Conservation (phyloP, 2,329 filamentous ascomycete species). For the Hymenoscyphus fraxineus region DNA sequence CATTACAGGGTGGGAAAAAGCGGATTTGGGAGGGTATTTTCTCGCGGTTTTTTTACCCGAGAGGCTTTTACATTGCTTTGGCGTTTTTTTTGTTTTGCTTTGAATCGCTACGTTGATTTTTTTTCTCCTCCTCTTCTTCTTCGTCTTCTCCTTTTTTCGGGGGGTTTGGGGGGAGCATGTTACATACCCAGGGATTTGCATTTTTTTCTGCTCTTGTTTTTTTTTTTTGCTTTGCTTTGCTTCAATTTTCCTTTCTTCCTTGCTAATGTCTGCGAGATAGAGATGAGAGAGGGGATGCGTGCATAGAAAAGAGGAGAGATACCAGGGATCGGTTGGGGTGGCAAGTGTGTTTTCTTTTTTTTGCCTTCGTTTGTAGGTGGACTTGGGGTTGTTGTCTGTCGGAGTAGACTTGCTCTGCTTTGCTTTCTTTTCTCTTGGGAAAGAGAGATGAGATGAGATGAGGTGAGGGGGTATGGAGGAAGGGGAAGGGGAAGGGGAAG, state of each 20-base stretch:
- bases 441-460: too few relatives aligned
- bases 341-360: background rate
- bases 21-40: background rate
- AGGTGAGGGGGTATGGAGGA: too few relatives aligned
- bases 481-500: too few relatives aligned
- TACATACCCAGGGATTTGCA: background rate
- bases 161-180: background rate
- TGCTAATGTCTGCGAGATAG: background rate
- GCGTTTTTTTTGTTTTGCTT: background rate
- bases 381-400: too few relatives aligned
- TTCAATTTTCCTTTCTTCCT: background rate
- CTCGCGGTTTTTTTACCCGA: too few relatives aligned
- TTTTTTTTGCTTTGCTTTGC: background rate
- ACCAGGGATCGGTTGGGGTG: background rate
- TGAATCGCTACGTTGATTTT: too few relatives aligned
- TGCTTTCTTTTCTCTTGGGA: too few relatives aligned
- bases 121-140: background rate
- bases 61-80: slow-evolving; percentile 1
- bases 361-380: too few relatives aligned
- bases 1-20: background rate
- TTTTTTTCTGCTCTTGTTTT: background rate
- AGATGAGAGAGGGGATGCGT: background rate
- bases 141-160: background rate
- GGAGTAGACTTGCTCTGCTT: too few relatives aligned
- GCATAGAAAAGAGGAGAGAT: background rate